Evolutionary conservation across 2,329 filamentous ascomycete genomes (phyloP), one percentile per base, ranked within the genome.

Genomic region (Colletotrichum sp.): DNA sequence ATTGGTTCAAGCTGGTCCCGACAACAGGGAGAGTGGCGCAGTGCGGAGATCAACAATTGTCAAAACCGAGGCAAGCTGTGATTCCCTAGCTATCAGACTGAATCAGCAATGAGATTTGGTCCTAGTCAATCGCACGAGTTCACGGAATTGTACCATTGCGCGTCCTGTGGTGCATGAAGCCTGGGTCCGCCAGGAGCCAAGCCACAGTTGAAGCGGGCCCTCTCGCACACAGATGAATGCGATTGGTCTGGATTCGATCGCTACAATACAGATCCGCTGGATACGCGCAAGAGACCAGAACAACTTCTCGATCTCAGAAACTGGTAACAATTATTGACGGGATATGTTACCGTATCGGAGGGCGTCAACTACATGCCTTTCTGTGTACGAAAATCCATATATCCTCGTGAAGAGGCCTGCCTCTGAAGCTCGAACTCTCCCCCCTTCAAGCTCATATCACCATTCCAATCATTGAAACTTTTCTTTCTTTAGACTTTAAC

Each of bases 311-410:
- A 52, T 13, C 11, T 19, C n/a, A 22, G n/a, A 2, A 13, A n/a
- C 6, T 1, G 13, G 11, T 4, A 8, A 22, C 1, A 5, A 13
- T 22, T 22, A 0, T 4, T 52, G 6, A 22, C 3, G 6, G n/a
- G 11, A 22, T 22, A 52, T 52, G 11, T 22, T 13, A 3, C 6
- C 5, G n/a, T 48, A 0, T n/a, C 5, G 4, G n/a, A 13, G 11
- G 6, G 4, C 8, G 12, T 22, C 11, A 52, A 52, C n/a, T 22
- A 52, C n/a, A 22, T 13, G n/a, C 12, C 44, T 52, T 13, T 6
- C 44, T 22, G 11, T 13, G n/a, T 48, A 48, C n/a, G 5, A 48
- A 48, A 48, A 22, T 13, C 11, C n/a, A 52, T 52, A 52, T 52
- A 52, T 52, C 11, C 11, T 13, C 4, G 1, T 13, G 6, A 52